Evolutionary conservation across 2,329 filamentous ascomycete species (phyloP).

Genomic region (Ophiostoma novo-ulmi): DNA sequence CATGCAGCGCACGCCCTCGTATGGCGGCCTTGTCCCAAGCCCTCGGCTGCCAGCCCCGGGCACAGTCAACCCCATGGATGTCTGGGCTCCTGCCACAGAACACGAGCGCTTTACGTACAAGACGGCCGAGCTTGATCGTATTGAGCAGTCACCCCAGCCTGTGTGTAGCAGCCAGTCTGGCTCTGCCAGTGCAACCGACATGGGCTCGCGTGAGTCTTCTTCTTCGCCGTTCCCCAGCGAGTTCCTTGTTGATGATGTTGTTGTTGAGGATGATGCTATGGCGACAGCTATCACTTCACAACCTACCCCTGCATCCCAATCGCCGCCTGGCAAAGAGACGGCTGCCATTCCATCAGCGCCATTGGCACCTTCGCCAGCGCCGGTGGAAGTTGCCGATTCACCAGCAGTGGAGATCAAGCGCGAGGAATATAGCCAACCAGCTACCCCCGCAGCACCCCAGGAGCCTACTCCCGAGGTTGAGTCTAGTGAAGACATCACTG

Average conservation of each 20-base stretch:
- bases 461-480: background rate
- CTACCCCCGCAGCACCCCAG: background rate
- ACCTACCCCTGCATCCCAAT: background rate
- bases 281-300: background rate
- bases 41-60: conserved; percentile 38
- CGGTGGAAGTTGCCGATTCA: background rate
- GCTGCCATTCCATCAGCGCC: background rate
- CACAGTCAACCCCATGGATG: conserved; percentile 51
- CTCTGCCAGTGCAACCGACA: conserved; percentile 2
- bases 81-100: conserved; percentile 43
- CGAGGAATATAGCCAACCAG: background rate
- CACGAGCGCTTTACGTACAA: conserved; percentile 35
- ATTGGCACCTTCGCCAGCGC: background rate
- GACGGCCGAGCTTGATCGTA: conserved; percentile 36
- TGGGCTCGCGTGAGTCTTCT: background rate
- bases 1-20: conserved; percentile 24
- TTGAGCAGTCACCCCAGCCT: conserved; percentile 29
- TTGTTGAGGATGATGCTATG: background rate
- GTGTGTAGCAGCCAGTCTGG: background rate
- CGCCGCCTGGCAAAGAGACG: background rate
- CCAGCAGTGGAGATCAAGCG: background rate
- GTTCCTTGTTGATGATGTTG: conserved; percentile 4
- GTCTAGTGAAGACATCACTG: background rate
- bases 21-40: conserved; percentile 27
- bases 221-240: conserved; percentile 7